Conservation (phyloP, 2,329 filamentous ascomycete genomes). For the Ophiostoma ips region DNA sequence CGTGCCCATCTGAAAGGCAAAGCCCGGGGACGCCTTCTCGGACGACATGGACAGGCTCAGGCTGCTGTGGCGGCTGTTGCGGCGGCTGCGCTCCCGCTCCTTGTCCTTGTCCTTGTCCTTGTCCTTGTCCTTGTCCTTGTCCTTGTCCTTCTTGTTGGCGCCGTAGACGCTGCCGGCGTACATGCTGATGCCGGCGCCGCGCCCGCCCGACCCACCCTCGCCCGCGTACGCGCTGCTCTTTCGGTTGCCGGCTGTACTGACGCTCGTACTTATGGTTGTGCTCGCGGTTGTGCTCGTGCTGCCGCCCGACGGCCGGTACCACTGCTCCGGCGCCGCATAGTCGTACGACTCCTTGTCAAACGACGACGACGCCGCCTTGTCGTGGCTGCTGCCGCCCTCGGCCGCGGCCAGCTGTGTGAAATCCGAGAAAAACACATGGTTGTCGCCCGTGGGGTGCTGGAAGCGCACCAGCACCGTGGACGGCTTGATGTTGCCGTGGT, state of each 20-base stretch:
- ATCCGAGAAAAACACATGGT: slow-evolving; percentile 55
- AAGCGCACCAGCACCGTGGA: slow-evolving; percentile 48
- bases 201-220: slow-evolving; percentile 6
- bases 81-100: slow-evolving; percentile 19
- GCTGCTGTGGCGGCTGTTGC: slow-evolving; percentile 13
- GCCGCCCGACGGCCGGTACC: slow-evolving; percentile 31
- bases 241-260: slow-evolving; percentile 19
- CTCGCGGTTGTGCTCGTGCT: slow-evolving; percentile 15
- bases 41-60: slow-evolving; percentile 19
- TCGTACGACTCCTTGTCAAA: slow-evolving; percentile 59
- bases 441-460: slow-evolving; percentile 33
- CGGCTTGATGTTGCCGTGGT: slow-evolving; percentile 56
- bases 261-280: slow-evolving; percentile 16
- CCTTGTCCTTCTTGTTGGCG: background rate
- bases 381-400: slow-evolving; percentile 19
- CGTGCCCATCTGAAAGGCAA: slow-evolving; percentile 8
- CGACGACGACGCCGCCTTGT: slow-evolving; percentile 28
- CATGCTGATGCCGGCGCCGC: slow-evolving; percentile 21
- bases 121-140: background rate
- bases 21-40: slow-evolving; percentile 14
- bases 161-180: slow-evolving; percentile 15
- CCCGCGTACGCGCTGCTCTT: slow-evolving; percentile 4
- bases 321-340: slow-evolving; percentile 58
- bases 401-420: slow-evolving; percentile 32
- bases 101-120: slow-evolving; percentile 12